Conservation (phyloP, 139 green algal species). For the Chloropicon primus region DNA sequence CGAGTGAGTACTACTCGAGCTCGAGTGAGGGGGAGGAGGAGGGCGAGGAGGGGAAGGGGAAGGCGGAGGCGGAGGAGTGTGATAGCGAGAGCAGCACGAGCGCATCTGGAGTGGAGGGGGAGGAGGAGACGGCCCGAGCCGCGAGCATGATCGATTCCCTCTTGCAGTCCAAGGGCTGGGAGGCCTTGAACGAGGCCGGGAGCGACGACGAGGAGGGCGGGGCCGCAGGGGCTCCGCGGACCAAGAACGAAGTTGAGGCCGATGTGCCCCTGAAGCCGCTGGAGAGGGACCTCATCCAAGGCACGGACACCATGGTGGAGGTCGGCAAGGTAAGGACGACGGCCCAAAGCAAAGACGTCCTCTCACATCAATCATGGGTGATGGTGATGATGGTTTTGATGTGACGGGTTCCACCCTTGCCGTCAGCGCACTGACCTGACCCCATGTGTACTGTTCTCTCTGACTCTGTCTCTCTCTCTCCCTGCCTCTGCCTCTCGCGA, state of each 20-base stretch:
- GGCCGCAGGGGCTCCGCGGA: neutral
- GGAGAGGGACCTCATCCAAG: neutral
- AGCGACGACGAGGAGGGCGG: neutral
- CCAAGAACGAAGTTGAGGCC: neutral
- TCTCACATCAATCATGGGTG: too few species aligned
- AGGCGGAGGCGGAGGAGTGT: neutral
- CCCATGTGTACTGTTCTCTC: neutral
- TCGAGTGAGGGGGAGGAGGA: neutral
- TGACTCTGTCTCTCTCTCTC: neutral
- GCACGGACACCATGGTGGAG: neutral
- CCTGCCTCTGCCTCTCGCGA: neutral
- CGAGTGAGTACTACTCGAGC: neutral
- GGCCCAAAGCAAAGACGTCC: too few species aligned
- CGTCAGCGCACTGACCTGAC: too few species aligned
- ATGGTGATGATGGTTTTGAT: too few species aligned
- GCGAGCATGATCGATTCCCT: neutral
- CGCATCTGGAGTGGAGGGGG: neutral
- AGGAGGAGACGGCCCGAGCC: neutral
- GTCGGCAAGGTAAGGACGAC: neutral
- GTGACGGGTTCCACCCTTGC: too few species aligned
- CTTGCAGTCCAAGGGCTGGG: neutral
- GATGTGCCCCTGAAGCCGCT: neutral
- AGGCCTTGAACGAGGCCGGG: neutral
- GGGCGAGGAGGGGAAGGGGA: neutral
- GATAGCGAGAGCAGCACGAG: neutral